Evolutionary conservation across 176 grass and related monocot species (phyloP).

Genomic region (Oryza punctata): DNA sequence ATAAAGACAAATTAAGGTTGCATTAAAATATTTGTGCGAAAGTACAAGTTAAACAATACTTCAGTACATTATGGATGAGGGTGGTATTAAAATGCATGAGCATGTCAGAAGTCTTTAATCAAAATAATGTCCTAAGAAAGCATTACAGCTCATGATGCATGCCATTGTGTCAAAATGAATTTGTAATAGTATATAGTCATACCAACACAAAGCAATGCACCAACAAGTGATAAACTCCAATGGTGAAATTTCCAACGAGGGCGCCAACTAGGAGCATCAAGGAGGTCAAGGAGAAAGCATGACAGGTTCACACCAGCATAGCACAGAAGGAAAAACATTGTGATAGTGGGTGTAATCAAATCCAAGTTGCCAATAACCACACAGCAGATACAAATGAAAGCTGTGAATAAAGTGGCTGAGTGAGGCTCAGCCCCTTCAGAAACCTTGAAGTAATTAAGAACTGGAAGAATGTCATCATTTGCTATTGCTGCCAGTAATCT

Average conservation of each 20-base stretch:
- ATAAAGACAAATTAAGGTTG: too few relatives aligned
- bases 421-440: constrained; percentile 88
- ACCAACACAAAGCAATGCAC: constrained; percentile 92
- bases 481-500: constrained; percentile 93
- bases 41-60: too few relatives aligned
- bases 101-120: neutral
- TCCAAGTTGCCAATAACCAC: constrained; percentile 96
- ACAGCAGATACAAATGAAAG: constrained; percentile 87
- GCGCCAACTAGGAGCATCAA: constrained; percentile 99
- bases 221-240: constrained; percentile 97
- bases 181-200: constrained; percentile 38
- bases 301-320: constrained; percentile 95
- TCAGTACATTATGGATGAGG: too few relatives aligned
- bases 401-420: constrained; percentile 84
- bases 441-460: constrained; percentile 93
- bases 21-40: too few relatives aligned
- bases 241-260: constrained; percentile 99
- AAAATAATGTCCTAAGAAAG: constrained; percentile 23
- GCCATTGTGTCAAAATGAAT: constrained; percentile 15
- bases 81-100: too few relatives aligned
- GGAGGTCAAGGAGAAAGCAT: constrained; percentile 93
- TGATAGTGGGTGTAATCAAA: constrained; percentile 95
- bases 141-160: neutral
- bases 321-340: constrained; percentile 98
- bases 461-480: constrained; percentile 95